Evolutionary conservation across 805 yeast species (phyloP), one percentile per base, ranked within the genome.

Genomic region (Ogataea sp.): DNA sequence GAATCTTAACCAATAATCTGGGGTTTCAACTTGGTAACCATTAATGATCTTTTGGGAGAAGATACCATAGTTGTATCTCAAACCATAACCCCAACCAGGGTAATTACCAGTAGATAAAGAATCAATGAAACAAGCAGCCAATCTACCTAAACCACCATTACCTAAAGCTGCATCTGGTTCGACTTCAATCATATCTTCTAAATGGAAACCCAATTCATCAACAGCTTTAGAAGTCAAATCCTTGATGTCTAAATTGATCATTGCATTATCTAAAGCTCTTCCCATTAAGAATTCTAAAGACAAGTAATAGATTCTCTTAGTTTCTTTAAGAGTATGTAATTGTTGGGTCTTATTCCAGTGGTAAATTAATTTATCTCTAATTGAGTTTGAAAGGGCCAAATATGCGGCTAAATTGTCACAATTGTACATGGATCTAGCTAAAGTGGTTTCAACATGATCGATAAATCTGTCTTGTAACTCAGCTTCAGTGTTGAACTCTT

Each of bases 61-160:
- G 51, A 88, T 88, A 59, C 97, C 97, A 57, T 89, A 88, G 62
- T 87, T 87, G 65, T 88, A 88, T 58, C 95, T 81, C 50, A 88
- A 67, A 43, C 97, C 96, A 59, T 88, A 88, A 46, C 97, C 97
- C 97, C 97, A 88, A 38, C 95, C 95, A 15, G 94, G 87, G 59
- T 84, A 85, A 60, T 84, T 80, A 48, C 84, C 82, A 4, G 95
- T 79, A 27, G 93, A 77, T 58, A 88, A 66, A 1, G 96, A 86
- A 64, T 89, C 96, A 36, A 88, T 76, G 57, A 87, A 88, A 63
- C 96, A 89, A 17, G 96, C 96, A 18, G 96, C 96, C 55, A 88
- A 70, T 58, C 97, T 77, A 46, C 97, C 97, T 41, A 88, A 68
- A 47, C 97, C 97, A 56, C 97, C 97, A 55, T 89, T 89, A 53